Evolutionary conservation across 192 early-diverging fungal genomes (phyloP).

Genomic region (Backusella circina): DNA sequence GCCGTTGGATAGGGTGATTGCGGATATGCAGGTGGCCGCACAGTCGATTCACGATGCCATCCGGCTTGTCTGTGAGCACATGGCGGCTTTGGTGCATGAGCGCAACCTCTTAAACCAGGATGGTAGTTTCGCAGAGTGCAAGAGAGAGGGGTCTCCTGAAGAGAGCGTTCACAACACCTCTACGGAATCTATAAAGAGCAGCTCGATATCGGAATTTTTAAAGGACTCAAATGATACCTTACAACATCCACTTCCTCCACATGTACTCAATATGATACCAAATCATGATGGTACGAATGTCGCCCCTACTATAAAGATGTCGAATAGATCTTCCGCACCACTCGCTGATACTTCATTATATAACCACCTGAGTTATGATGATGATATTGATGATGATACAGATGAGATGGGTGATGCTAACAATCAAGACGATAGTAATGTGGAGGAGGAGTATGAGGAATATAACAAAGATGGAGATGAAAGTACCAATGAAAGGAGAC

Average conservation of each 20-base stretch:
- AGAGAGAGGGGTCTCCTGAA: background rate
- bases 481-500: background rate
- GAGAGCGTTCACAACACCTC: background rate
- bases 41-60: conserved; percentile 8
- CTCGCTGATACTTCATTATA: background rate
- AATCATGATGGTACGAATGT: background rate
- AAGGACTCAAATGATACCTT: background rate
- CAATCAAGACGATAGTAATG: background rate
- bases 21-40: background rate
- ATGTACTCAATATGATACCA: background rate
- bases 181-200: background rate
- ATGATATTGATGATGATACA: background rate
- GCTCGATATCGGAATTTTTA: background rate
- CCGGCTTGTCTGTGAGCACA: conserved; percentile 3
- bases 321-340: background rate
- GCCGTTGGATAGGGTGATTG: background rate
- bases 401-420: background rate
- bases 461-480: background rate
- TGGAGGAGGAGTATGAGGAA: background rate
- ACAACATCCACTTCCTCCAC: background rate
- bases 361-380: background rate
- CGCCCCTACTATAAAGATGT: background rate
- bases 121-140: background rate
- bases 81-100: background rate
- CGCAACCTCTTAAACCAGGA: background rate